Evolutionary conservation across 2,329 filamentous ascomycete genomes (phyloP).

Genomic region (Diplodia scrobiculata): DNA sequence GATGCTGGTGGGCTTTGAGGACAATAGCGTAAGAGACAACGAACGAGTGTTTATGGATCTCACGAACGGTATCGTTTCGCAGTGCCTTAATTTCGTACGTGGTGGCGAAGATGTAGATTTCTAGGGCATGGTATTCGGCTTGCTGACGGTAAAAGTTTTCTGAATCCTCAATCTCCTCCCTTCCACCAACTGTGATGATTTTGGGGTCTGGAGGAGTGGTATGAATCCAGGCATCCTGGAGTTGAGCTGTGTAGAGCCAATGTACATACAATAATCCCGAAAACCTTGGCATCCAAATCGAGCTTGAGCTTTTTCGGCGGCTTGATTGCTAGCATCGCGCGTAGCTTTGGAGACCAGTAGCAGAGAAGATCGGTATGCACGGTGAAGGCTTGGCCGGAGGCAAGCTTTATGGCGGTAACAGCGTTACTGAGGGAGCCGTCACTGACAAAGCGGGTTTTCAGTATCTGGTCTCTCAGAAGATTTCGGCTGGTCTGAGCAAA

Average conservation of each 20-base stretch:
- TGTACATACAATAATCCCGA: background rate
- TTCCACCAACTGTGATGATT: background rate
- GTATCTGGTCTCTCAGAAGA: background rate
- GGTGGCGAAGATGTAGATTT: background rate
- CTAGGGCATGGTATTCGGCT: background rate
- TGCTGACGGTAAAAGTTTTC: background rate
- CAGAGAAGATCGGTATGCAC: background rate
- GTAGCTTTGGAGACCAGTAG: slow-evolving; percentile 1
- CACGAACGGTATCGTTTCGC: background rate
- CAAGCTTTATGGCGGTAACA: background rate
- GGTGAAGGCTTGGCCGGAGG: background rate
- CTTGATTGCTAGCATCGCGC: background rate
- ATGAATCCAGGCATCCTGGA: background rate
- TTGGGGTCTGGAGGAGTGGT: background rate
- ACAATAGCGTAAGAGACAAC: background rate
- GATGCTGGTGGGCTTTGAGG: background rate
- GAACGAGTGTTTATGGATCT: background rate
- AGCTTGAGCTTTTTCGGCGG: background rate
- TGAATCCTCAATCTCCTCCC: background rate
- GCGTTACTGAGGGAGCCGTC: background rate
- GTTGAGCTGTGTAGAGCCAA: background rate
- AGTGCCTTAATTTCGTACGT: background rate
- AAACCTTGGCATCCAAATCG: background rate
- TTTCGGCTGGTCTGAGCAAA: no score
- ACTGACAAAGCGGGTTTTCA: background rate